phyloP scores from a whole-genome alignment of 176 grass and related monocot genomes.

The Pharus latifolius region DNA sequence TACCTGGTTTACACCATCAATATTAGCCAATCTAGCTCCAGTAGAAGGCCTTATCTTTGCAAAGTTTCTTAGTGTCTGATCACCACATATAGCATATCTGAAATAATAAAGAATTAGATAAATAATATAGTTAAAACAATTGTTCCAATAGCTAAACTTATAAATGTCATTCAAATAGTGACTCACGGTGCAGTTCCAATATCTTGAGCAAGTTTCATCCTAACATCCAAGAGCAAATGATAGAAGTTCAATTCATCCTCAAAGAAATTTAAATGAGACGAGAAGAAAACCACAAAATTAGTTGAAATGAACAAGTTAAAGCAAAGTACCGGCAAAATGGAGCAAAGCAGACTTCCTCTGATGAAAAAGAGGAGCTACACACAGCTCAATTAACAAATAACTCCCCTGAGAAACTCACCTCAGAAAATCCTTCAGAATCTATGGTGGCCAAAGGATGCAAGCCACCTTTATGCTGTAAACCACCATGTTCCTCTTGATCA shows the following conservation, averaged over 20 bases:
- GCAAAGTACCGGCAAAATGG: neutral
- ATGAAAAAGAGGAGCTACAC: neutral
- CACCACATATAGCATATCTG: conserved; percentile 95
- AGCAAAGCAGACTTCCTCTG: neutral
- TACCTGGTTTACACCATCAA: conserved; percentile 97
- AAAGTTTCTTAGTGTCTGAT: conserved; percentile 84
- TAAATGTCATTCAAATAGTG: neutral
- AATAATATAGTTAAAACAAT: neutral
- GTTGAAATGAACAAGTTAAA: neutral
- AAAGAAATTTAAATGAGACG: conserved; percentile 18
- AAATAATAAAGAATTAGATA: conserved; percentile 5
- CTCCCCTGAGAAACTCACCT: conserved; percentile 30
- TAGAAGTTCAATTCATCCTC: conserved; percentile 75
- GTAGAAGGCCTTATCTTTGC: conserved; percentile 75
- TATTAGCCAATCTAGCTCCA: conserved; percentile 71
- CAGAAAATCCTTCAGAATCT: conserved; percentile 49
- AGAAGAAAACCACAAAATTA: neutral
- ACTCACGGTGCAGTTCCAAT: conserved; percentile 86
- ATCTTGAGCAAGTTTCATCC: conserved; percentile 70
- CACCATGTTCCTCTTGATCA: conserved; percentile 56
- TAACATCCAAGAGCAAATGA: conserved; percentile 58
- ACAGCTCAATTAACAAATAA: conserved; percentile 11
- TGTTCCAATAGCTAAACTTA: conserved; percentile 3
- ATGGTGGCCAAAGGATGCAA: conserved; percentile 30
- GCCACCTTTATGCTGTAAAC: conserved; percentile 41